Evolutionary conservation across 495 filamentous ascomycete species (phyloP).

Genomic region (Tuber umbilicatum): DNA sequence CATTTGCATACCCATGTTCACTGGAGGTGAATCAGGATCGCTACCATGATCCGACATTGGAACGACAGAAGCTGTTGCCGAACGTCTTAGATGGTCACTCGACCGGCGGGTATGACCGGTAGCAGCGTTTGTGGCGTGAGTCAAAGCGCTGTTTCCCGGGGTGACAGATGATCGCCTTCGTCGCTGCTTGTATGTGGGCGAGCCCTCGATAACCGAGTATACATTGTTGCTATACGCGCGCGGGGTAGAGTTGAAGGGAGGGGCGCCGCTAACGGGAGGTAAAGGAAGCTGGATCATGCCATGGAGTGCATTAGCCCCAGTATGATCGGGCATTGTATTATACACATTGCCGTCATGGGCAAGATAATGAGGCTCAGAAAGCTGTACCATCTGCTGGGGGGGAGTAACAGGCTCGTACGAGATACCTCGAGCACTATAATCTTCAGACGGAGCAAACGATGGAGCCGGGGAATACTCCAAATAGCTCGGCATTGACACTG

Average conservation of each 20-base stretch:
- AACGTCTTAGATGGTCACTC: slow-evolving; percentile 61
- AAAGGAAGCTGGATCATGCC: slow-evolving; percentile 77
- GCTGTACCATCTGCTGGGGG: slow-evolving; percentile 73
- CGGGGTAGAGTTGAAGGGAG: slow-evolving; percentile 61
- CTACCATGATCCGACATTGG: slow-evolving; percentile 76
- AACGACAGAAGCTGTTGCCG: slow-evolving; percentile 80
- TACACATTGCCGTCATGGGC: slow-evolving; percentile 96
- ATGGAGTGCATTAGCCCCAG: slow-evolving; percentile 43
- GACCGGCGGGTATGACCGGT: slow-evolving; percentile 45
- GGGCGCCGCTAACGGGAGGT: slow-evolving; percentile 71
- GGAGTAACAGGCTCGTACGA: slow-evolving; percentile 96
- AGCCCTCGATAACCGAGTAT: slow-evolving; percentile 95
- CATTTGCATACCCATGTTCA: slow-evolving; percentile 39
- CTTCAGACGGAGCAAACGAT: slow-evolving; percentile 94
- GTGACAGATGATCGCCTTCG: slow-evolving; percentile 86
- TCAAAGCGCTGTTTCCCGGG: slow-evolving; percentile 59
- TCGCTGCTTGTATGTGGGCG: slow-evolving; percentile 96
- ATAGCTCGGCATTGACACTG: slow-evolving; percentile 94
- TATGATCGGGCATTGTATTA: slow-evolving; percentile 81
- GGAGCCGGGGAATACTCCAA: slow-evolving; percentile 97
- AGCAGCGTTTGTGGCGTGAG: slow-evolving; percentile 53
- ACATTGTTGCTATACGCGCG: slow-evolving; percentile 71
- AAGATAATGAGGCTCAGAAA: slow-evolving; percentile 88
- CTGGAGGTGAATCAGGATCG: slow-evolving; percentile 35
- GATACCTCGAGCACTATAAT: slow-evolving; percentile 92